A percentile compares a stretch with the other conserved stretches of the same genome.
Evolutionary conservation across 176 grass and related monocot species (phyloP).

Genomic region (Carex littledalei): DNA sequence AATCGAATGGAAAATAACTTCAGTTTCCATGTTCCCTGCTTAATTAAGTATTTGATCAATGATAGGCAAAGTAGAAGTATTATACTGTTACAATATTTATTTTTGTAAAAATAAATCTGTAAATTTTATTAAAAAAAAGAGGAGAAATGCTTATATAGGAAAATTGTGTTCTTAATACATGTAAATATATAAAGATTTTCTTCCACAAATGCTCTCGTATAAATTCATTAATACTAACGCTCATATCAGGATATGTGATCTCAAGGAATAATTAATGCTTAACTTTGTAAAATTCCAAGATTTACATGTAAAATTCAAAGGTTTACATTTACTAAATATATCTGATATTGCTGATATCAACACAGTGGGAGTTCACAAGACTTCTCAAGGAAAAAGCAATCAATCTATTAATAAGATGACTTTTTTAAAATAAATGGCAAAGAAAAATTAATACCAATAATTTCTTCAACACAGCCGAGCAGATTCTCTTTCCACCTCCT

Average conservation of each 20-base stretch:
- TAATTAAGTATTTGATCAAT: neutral
- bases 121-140: too few relatives aligned
- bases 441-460: neutral
- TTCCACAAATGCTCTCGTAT: neutral
- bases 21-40: conserved; percentile 34
- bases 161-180: neutral
- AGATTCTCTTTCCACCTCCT: conserved; percentile 49
- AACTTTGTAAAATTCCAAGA: neutral
- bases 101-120: neutral
- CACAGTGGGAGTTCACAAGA: neutral
- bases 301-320: neutral
- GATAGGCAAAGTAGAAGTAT: neutral
- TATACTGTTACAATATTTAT: neutral
- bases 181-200: neutral
- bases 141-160: neutral
- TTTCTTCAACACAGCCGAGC: conserved; percentile 32
- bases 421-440: neutral
- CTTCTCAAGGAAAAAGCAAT: neutral
- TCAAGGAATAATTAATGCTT: neutral
- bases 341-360: neutral
- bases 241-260: neutral
- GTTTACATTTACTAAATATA: neutral
- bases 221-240: neutral
- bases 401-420: neutral
- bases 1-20: conserved; percentile 40